These are phyloP conservation scores for Odonthalia washingtoniensis DNA, from an alignment of 31 red algal species.

Conservation along the genomic window DNA sequence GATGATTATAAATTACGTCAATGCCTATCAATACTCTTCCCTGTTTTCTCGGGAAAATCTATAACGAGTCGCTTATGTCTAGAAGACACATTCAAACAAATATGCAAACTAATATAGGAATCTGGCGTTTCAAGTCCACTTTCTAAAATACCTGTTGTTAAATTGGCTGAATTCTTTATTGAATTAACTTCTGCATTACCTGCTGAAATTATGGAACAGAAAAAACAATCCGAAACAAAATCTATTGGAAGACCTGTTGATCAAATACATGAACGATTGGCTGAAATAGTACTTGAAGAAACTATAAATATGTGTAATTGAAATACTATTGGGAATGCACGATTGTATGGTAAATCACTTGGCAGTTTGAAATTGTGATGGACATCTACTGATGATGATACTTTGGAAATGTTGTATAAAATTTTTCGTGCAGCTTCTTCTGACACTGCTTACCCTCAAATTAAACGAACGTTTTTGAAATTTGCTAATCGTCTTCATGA, in stretches of 20 bases:
- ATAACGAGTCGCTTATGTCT: conserved; percentile 53
- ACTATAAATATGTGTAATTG: conserved; percentile 40
- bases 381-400: conserved; percentile 44
- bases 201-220: too few relatives aligned
- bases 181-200: too few relatives aligned
- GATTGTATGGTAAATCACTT: conserved; percentile 52
- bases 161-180: conserved; percentile 73
- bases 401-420: neutral
- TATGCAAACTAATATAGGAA: conserved; percentile 30
- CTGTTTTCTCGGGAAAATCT: conserved; percentile 51
- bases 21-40: conserved; percentile 78
- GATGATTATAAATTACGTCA: conserved; percentile 67
- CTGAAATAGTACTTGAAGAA: conserved; percentile 54
- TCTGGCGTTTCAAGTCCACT: conserved; percentile 56
- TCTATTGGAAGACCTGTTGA: conserved; percentile 54
- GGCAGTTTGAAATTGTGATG: conserved; percentile 48
- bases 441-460: neutral
- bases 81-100: conserved; percentile 68
- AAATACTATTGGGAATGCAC: conserved; percentile 26
- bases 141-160: conserved; percentile 38
- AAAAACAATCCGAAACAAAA: too few relatives aligned
- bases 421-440: neutral
- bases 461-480: neutral
- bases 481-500: neutral
- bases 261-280: conserved; percentile 65